phyloP scores from a whole-genome alignment of 192 early-diverging fungal species.

The Phycomyces blakesleeanus region DNA sequence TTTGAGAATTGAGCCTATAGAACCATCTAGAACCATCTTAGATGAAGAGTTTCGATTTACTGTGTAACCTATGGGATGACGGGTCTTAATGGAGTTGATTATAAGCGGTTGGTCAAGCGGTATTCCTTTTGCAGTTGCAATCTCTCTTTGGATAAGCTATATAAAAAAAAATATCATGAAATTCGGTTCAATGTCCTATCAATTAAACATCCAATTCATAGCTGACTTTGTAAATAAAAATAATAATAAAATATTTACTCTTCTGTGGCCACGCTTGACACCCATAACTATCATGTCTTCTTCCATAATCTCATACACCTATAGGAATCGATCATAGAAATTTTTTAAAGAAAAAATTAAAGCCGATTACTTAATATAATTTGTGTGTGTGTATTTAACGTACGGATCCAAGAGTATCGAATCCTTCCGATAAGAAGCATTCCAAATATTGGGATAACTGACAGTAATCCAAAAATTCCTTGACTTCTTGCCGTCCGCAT shows the following conservation, averaged over 20 bases:
- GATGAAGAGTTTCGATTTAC: not conserved
- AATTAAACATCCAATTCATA: not conserved
- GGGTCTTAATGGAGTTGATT: constrained; percentile 8
- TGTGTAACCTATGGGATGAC: constrained; percentile 1
- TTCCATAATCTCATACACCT: constrained; percentile 32
- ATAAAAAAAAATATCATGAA: not conserved
- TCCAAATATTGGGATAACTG: constrained; percentile 12
- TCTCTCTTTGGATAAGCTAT: constrained; percentile 31
- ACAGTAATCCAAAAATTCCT: constrained; percentile 1
- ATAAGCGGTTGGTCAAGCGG: constrained; percentile 14
- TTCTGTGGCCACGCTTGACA: constrained; percentile 33
- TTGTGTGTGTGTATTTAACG: too few species aligned
- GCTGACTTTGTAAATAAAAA: not conserved
- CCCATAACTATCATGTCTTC: constrained; percentile 27
- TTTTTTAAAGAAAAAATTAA: too few species aligned
- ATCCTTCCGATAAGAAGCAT: constrained; percentile 16
- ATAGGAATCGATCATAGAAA: not conserved
- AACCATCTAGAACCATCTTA: not conserved
- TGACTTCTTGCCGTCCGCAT: constrained; percentile 3
- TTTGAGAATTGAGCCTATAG: not conserved
- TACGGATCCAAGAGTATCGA: constrained; percentile 19
- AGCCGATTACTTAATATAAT: too few species aligned
- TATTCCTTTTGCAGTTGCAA: constrained; percentile 26
- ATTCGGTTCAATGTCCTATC: not conserved
- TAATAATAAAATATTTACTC: constrained; percentile 26